These are phyloP conservation scores for Aureobasidium sp. DNA, from an alignment of 2,329 filamentous ascomycete species.

Conservation along the genomic window DNA sequence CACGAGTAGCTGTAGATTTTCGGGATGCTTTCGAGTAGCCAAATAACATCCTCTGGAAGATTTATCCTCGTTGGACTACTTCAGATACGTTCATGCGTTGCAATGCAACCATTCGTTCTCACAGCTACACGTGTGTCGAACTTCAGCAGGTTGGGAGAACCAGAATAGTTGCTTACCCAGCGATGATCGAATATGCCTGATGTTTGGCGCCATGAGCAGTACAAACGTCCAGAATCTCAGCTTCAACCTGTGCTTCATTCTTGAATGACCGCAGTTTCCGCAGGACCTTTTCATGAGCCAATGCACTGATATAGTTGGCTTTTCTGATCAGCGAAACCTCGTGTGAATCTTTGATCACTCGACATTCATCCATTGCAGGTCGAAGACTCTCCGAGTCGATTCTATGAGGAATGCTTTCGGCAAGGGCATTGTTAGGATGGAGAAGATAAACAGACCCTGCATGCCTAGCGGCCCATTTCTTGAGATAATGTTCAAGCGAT, in stretches of 20 bases:
- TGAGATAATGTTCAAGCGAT: constrained; percentile 27
- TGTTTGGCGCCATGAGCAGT: constrained; percentile 64
- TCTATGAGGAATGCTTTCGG: background rate
- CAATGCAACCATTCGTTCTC: background rate
- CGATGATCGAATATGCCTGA: constrained; percentile 86
- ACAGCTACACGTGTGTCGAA: background rate
- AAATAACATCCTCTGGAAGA: background rate
- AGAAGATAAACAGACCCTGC: constrained; percentile 29
- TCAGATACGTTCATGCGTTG: background rate
- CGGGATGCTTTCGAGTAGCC: background rate
- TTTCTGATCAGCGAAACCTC: constrained; percentile 77
- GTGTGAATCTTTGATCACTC: constrained; percentile 76
- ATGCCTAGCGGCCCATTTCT: constrained; percentile 26
- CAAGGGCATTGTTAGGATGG: constrained; percentile 22
- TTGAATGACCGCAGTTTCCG: constrained; percentile 53
- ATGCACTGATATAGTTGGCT: constrained; percentile 72
- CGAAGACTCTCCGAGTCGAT: constrained; percentile 39
- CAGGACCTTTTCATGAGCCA: constrained; percentile 70
- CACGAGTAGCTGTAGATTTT: background rate
- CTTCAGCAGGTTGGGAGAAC: background rate
- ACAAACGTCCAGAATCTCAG: constrained; percentile 66
- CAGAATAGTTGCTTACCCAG: constrained; percentile 41
- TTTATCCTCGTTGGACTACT: background rate
- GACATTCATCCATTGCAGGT: constrained; percentile 69
- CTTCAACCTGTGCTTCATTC: constrained; percentile 80